Conservation (phyloP, 441 rosid genomes). For the Pelargonium australe region DNA sequence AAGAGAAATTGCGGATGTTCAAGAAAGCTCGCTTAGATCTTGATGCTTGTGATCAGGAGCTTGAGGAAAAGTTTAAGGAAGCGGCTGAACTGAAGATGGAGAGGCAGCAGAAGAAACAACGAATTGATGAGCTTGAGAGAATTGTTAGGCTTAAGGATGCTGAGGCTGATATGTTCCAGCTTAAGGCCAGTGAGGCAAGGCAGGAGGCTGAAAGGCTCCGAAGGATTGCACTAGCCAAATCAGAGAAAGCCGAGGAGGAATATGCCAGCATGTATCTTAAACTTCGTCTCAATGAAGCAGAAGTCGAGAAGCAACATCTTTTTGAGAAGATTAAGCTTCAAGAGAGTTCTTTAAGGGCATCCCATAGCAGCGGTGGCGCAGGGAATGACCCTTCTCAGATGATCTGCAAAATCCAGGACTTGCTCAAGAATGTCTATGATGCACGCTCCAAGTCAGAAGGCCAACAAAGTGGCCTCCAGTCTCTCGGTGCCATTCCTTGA, state of each 20-base stretch:
- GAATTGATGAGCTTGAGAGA: background rate
- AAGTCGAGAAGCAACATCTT: background rate
- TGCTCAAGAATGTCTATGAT: background rate
- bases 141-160: conserved; percentile 4
- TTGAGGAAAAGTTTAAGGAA: conserved; percentile 1
- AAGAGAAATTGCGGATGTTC: conserved; percentile 3
- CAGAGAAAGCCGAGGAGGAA: conserved; percentile 5
- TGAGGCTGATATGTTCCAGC: conserved; percentile 6
- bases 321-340: conserved; percentile 1
- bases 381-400: conserved; percentile 6
- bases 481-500: no score
- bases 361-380: background rate
- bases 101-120: conserved; percentile 5
- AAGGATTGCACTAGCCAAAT: conserved; percentile 2
- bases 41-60: conserved; percentile 4
- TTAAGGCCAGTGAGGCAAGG: conserved; percentile 1
- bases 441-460: background rate
- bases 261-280: conserved; percentile 6
- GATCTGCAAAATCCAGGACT: background rate
- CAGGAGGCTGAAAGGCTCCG: conserved; percentile 6
- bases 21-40: conserved; percentile 2
- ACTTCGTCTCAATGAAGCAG: background rate
- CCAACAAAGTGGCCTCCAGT: background rate
- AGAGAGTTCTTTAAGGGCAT: background rate
- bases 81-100: background rate